These are phyloP conservation scores for Cylindrodendrum hubeiense DNA, from an alignment of 2,329 filamentous ascomycete genomes.

Conservation along the genomic window DNA sequence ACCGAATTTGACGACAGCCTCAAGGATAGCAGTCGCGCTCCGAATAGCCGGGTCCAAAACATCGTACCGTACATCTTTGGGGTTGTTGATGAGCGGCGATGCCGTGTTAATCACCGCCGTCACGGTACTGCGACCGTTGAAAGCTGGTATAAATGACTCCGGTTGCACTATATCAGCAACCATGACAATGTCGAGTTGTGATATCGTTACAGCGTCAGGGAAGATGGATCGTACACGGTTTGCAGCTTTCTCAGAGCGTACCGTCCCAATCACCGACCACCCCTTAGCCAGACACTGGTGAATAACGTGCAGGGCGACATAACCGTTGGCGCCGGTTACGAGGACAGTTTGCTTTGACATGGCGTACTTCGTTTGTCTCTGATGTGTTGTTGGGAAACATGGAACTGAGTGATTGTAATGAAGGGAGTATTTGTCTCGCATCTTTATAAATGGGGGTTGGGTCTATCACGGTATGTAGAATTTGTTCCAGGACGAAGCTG, in stretches of 20 bases:
- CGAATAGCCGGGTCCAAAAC: background rate
- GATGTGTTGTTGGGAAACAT: too few species aligned
- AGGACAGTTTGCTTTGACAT: background rate
- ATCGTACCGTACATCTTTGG: background rate
- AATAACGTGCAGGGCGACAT: background rate
- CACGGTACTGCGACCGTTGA: too few species aligned
- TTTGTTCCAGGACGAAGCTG: too few species aligned
- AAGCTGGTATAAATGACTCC: too few species aligned
- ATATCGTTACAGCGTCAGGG: background rate
- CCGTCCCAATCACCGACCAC: background rate
- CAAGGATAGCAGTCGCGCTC: background rate
- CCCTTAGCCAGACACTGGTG: background rate
- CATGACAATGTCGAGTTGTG: background rate
- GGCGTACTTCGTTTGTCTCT: too few species aligned
- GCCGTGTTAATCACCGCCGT: background rate
- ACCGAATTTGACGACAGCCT: background rate
- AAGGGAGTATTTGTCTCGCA: too few species aligned
- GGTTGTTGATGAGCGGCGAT: background rate
- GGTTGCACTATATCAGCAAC: background rate
- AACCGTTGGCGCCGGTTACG: background rate
- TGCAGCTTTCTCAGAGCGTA: background rate
- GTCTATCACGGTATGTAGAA: too few species aligned
- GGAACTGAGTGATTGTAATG: too few species aligned
- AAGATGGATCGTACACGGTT: background rate
- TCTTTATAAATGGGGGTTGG: too few species aligned